These are phyloP conservation scores for Pseudomonodictys pantanalensis DNA, from an alignment of 495 filamentous ascomycete species.

Conservation along the genomic window DNA sequence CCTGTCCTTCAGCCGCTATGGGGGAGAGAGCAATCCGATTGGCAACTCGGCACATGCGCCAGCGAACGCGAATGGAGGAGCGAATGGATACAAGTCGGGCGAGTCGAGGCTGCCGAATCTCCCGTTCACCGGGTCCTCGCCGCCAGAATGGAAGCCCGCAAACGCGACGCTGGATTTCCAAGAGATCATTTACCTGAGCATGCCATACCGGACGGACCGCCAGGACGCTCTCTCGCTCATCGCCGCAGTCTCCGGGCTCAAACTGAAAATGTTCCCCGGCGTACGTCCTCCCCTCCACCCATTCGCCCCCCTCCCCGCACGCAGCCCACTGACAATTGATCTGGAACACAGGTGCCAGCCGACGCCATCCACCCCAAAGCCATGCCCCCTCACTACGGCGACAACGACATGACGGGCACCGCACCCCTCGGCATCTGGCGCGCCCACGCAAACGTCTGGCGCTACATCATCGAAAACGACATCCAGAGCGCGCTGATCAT, in stretches of 20 bases:
- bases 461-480: slow-evolving; percentile 43
- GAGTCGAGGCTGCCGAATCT: no score
- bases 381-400: slow-evolving; percentile 22
- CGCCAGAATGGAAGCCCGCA: no score
- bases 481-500: slow-evolving; percentile 46
- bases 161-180: slow-evolving; percentile 30
- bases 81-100: no score
- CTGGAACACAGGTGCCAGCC: slow-evolving; percentile 2
- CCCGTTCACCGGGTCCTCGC: no score
- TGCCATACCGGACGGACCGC: slow-evolving; percentile 40
- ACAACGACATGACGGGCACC: slow-evolving; percentile 20
- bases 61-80: no score
- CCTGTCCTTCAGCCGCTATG: slow-evolving; percentile 16
- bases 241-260: slow-evolving; percentile 37
- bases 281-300: slow-evolving; percentile 28
- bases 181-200: slow-evolving; percentile 26
- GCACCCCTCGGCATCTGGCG: slow-evolving; percentile 41
- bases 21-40: no score
- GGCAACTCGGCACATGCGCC: no score
- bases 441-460: slow-evolving; percentile 43
- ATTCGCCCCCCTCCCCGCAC: neutral
- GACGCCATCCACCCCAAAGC: slow-evolving; percentile 39
- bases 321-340: neutral
- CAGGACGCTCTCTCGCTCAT: slow-evolving; percentile 44
- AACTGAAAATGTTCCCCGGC: slow-evolving; percentile 42